Conservation (phyloP, 495 filamentous ascomycete genomes). For the Xeromyces bisporus region DNA sequence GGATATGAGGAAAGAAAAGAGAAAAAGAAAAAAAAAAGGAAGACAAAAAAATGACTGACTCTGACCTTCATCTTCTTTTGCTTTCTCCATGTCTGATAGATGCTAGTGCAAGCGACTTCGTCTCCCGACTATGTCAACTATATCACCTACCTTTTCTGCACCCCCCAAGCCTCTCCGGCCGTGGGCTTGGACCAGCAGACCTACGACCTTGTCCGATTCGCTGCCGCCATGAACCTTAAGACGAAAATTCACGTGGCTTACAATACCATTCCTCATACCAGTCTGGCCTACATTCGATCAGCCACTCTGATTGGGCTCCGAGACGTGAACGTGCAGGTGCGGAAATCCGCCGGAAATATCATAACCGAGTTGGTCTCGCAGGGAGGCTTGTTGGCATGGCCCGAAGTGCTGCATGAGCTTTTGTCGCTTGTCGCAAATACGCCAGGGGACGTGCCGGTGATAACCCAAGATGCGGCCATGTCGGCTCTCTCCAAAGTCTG, state of each 20-base stretch:
- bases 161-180: conserved; percentile 38
- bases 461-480: conserved; percentile 87
- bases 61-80: conserved; percentile 2
- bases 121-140: conserved; percentile 96
- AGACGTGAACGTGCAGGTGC: conserved; percentile 67
- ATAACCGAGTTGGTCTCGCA: conserved; percentile 83
- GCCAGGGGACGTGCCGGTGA: conserved; percentile 42
- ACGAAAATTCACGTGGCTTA: conserved; percentile 65
- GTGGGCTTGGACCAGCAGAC: conserved; percentile 38
- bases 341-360: conserved; percentile 78
- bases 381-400: conserved; percentile 81
- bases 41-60: conserved; percentile 3
- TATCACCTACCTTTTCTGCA: conserved; percentile 76
- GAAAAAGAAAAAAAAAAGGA: no score
- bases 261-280: conserved; percentile 50
- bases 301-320: conserved; percentile 61
- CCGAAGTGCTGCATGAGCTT: conserved; percentile 70
- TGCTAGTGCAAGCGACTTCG: conserved; percentile 80
- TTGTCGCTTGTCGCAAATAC: conserved; percentile 59
- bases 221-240: conserved; percentile 87
- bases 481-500: conserved; percentile 85
- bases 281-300: conserved; percentile 58
- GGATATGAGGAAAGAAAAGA: no score
- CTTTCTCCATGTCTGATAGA: conserved; percentile 33
- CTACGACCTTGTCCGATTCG: conserved; percentile 63